Evolutionary conservation across 768 basidiomycete genomes (phyloP), one percentile per base, ranked within the genome.

Genomic region (Naematelia encephala): DNA sequence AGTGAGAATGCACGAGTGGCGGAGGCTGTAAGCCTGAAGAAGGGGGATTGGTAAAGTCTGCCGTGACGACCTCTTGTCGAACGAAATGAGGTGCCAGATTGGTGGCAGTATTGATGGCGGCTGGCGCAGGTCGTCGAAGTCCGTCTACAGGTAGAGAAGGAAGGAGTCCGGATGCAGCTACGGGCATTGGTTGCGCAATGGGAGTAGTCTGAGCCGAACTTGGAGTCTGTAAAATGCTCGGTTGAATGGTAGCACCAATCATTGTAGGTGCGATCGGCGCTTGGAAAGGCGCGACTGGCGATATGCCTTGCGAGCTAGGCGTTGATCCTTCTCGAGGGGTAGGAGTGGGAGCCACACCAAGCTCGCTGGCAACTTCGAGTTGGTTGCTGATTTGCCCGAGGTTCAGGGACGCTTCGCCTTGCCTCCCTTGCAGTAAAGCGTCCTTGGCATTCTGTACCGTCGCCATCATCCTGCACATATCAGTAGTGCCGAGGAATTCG

Each of bases 1-100:
- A 77, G 52, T 78, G 77, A 2, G 76, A 73, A 59, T 77, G 76
- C 3, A 74, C 57, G 22, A 78, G 55, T 23, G 72, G 67, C 2
- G 75, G 75, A 23, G 75, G 65, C 23, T 52, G 57, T 34, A 2
- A 67, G 26, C 52, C 57, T 19, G 60, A 52, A 22, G 29, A 52
- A 22, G 29, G 34, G 16, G 34, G 34, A 39, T 39, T 39, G 16
- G 34, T 16, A 39, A 39, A 39, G 34, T 39, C 34, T 8, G 34
- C 34, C 8, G 34, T 39, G 34, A 16, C 34, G 34, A 39, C 34
- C 34, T 39, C 34, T 8, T 8, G 34, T 8, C 34, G 34, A 8
- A 16, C n/a, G 12, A 14, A 19, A 5, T 14, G 26, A 23, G 3
- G 42, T 50, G 34, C 44, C 56, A 21, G 49, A 26, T 30, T 44